phyloP scores from a whole-genome alignment of 257 asterid genomes.

The Nicotiana knightiana region DNA sequence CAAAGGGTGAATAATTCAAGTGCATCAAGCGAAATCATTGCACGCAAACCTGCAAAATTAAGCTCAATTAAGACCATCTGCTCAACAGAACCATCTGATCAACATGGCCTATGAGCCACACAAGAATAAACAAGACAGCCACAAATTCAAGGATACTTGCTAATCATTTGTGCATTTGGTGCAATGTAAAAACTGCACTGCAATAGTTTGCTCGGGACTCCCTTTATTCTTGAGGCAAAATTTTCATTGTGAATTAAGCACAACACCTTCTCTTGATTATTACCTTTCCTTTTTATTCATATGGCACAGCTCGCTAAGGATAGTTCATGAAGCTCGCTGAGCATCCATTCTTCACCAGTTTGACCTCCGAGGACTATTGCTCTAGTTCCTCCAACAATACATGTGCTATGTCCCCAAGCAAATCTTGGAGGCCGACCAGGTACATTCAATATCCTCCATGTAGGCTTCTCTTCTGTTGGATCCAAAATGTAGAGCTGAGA shows the following conservation, averaged over 20 bases:
- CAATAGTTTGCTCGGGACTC: neutral
- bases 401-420: slow-evolving; percentile 94
- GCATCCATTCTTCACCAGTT: slow-evolving; percentile 98
- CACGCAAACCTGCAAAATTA: slow-evolving; percentile 37
- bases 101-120: slow-evolving; percentile 20
- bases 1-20: slow-evolving; percentile 20
- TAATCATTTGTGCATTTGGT: neutral
- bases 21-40: slow-evolving; percentile 21
- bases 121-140: slow-evolving; percentile 15
- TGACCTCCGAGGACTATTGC: slow-evolving; percentile 91
- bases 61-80: slow-evolving; percentile 13
- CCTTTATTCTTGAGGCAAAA: neutral
- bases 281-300: slow-evolving; percentile 12
- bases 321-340: slow-evolving; percentile 77
- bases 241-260: neutral
- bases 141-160: slow-evolving; percentile 6
- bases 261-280: slow-evolving; percentile 7
- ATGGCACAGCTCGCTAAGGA: slow-evolving; percentile 60
- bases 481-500: slow-evolving; percentile 89
- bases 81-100: slow-evolving; percentile 16
- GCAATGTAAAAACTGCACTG: slow-evolving; percentile 8
- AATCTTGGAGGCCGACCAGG: slow-evolving; percentile 84
- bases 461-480: slow-evolving; percentile 93
- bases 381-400: slow-evolving; percentile 89
- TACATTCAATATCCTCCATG: slow-evolving; percentile 88